Base-by-base conservation (phyloP, 352 stramenopile genomes). In the Phytophthora sp. region DNA sequence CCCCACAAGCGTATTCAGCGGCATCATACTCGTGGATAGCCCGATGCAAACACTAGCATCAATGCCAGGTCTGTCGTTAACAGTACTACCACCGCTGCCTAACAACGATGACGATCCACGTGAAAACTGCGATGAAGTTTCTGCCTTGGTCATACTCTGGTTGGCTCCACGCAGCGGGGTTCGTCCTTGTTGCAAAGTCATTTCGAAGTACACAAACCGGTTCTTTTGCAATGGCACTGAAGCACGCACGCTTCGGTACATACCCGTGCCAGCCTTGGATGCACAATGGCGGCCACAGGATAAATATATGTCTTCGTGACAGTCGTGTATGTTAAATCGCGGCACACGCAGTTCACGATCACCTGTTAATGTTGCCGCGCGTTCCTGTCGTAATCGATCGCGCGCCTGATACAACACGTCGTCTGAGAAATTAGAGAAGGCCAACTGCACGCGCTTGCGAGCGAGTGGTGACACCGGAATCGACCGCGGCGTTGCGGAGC, bases 201-300 rank as follows among this genome's bases (percentile, higher is more conserved):
- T 94, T 67, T 96, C 87, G 54, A 94, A 96, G 68, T 96, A 96
- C 54, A 92, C 82, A 39, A 84, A 84, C n/a, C 82, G 79, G 59
- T 88, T 80, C 17, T 73, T 75, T 12, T 79, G 72, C 21, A 96
- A 69, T 6, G 84, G 65, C 12, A 91, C 79, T 8, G 69, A 87
- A 26, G 65, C 75, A 1, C 87, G 84, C 10, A 94, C 87, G 44
- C 84, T 94, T 20, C 87, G 81, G 54, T 96, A 90, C 82, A 96
- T 87, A 5, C 87, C 87, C 10, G 53, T 58, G 26, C 69, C 66
- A 28, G 84, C 69, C 70, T 96, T 96, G 27, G 85, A 89, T 2
- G 84, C 88, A 48, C 86, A 94, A 51, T 96, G 88, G 23, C 83
- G 78, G 1, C 81, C 86, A 53, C 88, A 96, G 21, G 81, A 91